phyloP scores from a whole-genome alignment of 495 filamentous ascomycete species.

The Lasiosphaeria ovina region DNA sequence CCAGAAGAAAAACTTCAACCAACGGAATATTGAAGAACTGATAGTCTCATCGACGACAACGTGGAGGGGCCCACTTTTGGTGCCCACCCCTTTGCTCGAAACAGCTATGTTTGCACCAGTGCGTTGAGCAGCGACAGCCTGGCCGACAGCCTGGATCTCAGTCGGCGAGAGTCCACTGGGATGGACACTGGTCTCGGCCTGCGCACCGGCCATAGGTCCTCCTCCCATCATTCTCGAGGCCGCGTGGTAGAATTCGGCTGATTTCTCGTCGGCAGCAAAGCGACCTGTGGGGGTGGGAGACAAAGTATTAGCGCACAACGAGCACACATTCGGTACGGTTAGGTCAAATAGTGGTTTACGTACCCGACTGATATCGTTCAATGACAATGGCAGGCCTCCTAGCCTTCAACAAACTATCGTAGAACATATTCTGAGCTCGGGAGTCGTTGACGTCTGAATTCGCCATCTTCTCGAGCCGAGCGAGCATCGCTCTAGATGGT shows the following conservation, averaged over 20 bases:
- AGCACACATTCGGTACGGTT: background rate
- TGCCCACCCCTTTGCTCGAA: conserved; percentile 40
- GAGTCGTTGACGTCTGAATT: conserved; percentile 87
- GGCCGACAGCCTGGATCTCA: conserved; percentile 79
- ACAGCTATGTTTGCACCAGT: conserved; percentile 64
- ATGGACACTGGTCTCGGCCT: conserved; percentile 32
- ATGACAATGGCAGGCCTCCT: conserved; percentile 91
- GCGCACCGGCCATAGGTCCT: conserved; percentile 22
- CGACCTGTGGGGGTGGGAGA: conserved; percentile 32
- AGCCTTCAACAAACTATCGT: conserved; percentile 82
- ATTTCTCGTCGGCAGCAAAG: conserved; percentile 73
- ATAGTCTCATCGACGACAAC: conserved; percentile 94
- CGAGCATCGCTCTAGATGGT: conserved; percentile 48
- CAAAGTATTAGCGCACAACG: background rate
- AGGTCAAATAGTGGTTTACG: background rate
- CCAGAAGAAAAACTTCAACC: conserved; percentile 79
- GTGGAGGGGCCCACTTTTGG: conserved; percentile 51
- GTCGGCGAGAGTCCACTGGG: conserved; percentile 50
- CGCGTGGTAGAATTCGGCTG: conserved; percentile 69
- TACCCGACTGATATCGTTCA: conserved; percentile 79
- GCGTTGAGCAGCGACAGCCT: conserved; percentile 77
- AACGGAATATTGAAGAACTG: conserved; percentile 76
- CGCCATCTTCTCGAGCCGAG: conserved; percentile 71
- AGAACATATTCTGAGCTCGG: conserved; percentile 87
- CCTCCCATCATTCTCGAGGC: conserved; percentile 68